phyloP scores from a whole-genome alignment of 129 eudicot species.

The Smallanthus sonchifolius region DNA sequence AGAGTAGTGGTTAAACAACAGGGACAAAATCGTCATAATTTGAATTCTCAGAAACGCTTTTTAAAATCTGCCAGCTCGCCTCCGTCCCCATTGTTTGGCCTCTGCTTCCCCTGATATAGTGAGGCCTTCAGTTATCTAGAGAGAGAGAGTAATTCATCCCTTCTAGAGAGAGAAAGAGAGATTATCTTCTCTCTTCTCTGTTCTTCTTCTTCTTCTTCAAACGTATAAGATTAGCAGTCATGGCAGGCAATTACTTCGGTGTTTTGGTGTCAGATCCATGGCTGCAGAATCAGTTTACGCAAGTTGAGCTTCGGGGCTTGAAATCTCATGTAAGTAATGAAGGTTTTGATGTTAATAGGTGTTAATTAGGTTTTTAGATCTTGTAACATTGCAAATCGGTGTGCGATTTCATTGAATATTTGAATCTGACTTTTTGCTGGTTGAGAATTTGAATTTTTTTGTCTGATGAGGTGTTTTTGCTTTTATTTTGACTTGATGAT shows the following conservation, averaged over 20 bases:
- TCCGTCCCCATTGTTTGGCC: slow-evolving; percentile 58
- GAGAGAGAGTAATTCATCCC: slow-evolving; percentile 13
- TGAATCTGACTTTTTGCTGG: not conserved
- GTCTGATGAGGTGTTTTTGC: not conserved
- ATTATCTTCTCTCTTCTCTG: slow-evolving; percentile 2
- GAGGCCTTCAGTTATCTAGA: slow-evolving; percentile 8
- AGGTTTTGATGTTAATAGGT: not conserved
- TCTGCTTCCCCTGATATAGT: slow-evolving; percentile 31
- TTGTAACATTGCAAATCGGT: not conserved
- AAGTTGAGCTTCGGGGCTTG: slow-evolving; percentile 90
- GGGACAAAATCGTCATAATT: slow-evolving; percentile 75
- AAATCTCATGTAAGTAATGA: slow-evolving; percentile 63
- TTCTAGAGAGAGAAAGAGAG: slow-evolving; percentile 19
- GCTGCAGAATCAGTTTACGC: slow-evolving; percentile 99
- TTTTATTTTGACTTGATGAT: slow-evolving; percentile 2
- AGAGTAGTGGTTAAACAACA: slow-evolving; percentile 38
- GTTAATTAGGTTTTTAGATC: slow-evolving; percentile 1
- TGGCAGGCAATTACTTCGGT: slow-evolving; percentile 79
- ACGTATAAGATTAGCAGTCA: not conserved
- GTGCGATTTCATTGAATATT: slow-evolving; percentile 1
- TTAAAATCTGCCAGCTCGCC: slow-evolving; percentile 58
- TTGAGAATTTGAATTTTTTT: not conserved
- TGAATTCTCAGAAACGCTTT: slow-evolving; percentile 42
- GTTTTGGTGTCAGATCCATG: slow-evolving; percentile 97
- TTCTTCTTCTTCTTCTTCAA: not conserved